Percentiles rank a stretch among this genome's conserved stretches.
Evolutionary conservation across 2,329 filamentous ascomycete species (phyloP).

Genomic region (Talaromyces albobiverticillius): DNA sequence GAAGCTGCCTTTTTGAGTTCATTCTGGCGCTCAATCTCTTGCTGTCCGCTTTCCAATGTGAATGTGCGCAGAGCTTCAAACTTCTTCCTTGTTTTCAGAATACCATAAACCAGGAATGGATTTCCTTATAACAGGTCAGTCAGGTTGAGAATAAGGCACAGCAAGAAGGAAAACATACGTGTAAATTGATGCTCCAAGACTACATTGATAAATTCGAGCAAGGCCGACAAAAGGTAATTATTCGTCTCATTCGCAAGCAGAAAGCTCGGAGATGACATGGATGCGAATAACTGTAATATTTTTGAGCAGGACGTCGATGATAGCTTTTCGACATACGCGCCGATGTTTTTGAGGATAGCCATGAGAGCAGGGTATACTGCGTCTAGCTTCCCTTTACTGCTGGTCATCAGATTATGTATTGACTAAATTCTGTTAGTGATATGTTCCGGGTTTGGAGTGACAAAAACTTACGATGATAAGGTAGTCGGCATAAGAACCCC

Average conservation of each 20-base stretch:
- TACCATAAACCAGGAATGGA: constrained; percentile 72
- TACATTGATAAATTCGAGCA: constrained; percentile 85
- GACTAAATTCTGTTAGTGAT: constrained; percentile 56
- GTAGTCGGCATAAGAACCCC: constrained; percentile 89
- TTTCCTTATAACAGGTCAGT: constrained; percentile 59
- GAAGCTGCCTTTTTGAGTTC: constrained; percentile 64
- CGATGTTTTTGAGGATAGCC: constrained; percentile 89
- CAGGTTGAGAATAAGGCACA: background rate
- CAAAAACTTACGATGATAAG: constrained; percentile 66
- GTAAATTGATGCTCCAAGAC: constrained; percentile 85
- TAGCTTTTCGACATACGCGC: constrained; percentile 76
- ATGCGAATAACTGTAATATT: constrained; percentile 80
- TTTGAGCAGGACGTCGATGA: constrained; percentile 74
- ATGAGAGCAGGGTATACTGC: constrained; percentile 89
- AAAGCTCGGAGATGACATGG: constrained; percentile 92
- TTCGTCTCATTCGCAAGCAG: constrained; percentile 90
- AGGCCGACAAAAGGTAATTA: constrained; percentile 72
- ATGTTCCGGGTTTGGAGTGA: background rate
- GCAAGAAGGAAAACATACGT: constrained; percentile 50
- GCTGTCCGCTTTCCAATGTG: constrained; percentile 85
- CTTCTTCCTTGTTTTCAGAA: constrained; percentile 74
- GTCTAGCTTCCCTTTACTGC: constrained; percentile 83
- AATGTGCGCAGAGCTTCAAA: constrained; percentile 85
- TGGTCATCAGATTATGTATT: constrained; percentile 86
- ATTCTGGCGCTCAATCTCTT: constrained; percentile 80